Percentiles rank a stretch among this genome's conserved stretches.
Conservation (phyloP, 345 rosid genomes). For the Pugionium cornutum region DNA sequence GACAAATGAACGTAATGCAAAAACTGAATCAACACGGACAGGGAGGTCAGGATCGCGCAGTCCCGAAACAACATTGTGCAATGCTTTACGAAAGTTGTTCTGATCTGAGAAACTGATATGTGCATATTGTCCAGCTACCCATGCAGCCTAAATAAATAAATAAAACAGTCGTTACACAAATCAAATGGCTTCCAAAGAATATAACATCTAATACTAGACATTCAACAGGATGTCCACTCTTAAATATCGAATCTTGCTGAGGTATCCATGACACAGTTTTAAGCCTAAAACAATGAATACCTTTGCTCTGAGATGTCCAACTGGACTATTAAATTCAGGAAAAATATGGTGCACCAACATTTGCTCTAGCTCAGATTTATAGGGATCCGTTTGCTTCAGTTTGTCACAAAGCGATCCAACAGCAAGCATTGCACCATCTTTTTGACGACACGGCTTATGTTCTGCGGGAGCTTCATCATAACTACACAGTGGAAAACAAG, state of each 20-base stretch:
- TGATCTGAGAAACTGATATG: conserved; percentile 73
- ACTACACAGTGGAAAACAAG: conserved; percentile 45
- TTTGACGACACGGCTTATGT: conserved; percentile 79
- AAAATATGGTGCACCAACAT: conserved; percentile 94
- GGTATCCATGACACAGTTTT: conserved; percentile 22
- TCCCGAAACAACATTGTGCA: conserved; percentile 83
- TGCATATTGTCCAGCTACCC: conserved; percentile 98
- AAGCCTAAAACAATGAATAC: conserved; percentile 40
- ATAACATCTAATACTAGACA: conserved; percentile 15
- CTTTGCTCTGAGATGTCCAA: conserved; percentile 95
- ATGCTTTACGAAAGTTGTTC: conserved; percentile 73
- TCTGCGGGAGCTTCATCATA: conserved; percentile 77
- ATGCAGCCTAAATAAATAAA: conserved; percentile 63
- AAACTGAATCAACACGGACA: conserved; percentile 94
- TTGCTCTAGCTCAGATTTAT: conserved; percentile 79
- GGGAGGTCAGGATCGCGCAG: conserved; percentile 92
- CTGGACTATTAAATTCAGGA: conserved; percentile 84
- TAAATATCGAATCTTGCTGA: conserved; percentile 3
- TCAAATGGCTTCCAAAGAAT: neutral
- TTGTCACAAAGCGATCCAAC: conserved; percentile 98
- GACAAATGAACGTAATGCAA: conserved; percentile 87
- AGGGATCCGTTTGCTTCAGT: conserved; percentile 92
- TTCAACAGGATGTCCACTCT: conserved; percentile 12
- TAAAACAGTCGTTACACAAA: conserved; percentile 1
- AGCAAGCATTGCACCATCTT: conserved; percentile 98